phyloP scores from a whole-genome alignment of 768 basidiomycete genomes.

The Cubamyces sp. region DNA sequence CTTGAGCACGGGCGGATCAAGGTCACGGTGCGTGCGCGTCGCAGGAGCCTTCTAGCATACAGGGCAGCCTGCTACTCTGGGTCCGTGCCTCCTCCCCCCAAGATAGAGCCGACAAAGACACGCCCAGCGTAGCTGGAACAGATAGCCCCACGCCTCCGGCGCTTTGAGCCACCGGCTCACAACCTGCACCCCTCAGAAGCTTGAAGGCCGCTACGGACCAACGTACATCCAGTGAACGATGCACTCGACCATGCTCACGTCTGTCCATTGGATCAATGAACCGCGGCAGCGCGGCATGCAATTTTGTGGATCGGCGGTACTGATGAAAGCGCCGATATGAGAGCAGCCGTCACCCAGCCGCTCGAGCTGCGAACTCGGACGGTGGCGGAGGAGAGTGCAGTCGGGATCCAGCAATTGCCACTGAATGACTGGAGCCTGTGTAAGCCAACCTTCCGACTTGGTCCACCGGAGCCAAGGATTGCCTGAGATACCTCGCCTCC shows the following conservation, averaged over 20 bases:
- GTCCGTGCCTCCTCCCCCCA: too few species aligned
- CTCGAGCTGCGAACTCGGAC: neutral
- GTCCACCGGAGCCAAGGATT: too few species aligned
- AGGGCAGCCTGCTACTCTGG: too few species aligned
- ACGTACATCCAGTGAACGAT: too few species aligned
- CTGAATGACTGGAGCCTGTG: too few species aligned
- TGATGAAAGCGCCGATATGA: neutral
- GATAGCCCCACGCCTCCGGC: neutral
- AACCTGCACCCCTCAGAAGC: neutral
- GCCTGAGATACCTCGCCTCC: too few species aligned
- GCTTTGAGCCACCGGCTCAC: neutral
- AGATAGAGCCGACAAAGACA: too few species aligned
- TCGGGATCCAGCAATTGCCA: too few species aligned
- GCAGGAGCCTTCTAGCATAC: neutral
- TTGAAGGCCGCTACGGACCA: too few species aligned
- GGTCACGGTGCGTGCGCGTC: neutral
- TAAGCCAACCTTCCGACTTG: too few species aligned
- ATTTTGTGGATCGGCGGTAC: neutral
- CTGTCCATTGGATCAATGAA: neutral
- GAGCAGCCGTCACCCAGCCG: neutral
- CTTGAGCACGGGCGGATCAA: conserved; percentile 12
- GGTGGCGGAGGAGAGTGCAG: neutral
- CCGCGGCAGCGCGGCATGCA: neutral
- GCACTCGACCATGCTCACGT: neutral
- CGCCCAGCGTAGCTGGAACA: neutral